Conservation (phyloP, 805 yeast genomes). For the Candida adriatica region DNA sequence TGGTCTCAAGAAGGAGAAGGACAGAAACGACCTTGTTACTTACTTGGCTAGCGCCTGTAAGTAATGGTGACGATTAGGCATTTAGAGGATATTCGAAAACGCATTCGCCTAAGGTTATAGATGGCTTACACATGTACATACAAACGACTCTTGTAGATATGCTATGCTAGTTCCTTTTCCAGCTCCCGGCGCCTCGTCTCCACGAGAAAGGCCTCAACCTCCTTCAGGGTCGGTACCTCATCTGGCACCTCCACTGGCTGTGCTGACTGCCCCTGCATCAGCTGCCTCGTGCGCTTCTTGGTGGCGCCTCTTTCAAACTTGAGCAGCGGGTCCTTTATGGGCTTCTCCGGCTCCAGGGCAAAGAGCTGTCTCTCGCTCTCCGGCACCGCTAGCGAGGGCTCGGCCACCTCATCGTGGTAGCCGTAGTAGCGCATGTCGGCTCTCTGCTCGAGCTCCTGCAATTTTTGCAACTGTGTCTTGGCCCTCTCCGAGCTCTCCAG, state of each 20-base stretch:
- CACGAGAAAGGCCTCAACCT: conserved; percentile 13
- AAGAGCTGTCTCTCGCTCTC: conserved; percentile 3
- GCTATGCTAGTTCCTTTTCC: conserved; percentile 3
- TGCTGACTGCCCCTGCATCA: conserved; percentile 2
- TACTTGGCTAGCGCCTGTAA: conserved; percentile 59
- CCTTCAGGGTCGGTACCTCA: conserved; percentile 6
- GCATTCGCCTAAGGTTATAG: too few species aligned
- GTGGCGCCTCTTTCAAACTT: conserved; percentile 26
- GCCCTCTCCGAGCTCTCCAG: conserved; percentile 12
- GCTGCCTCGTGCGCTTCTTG: conserved; percentile 14
- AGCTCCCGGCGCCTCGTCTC: conserved; percentile 15
- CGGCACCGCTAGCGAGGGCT: neutral
- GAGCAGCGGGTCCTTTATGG: conserved; percentile 19
- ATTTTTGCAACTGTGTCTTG: conserved; percentile 16
- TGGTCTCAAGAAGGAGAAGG: conserved; percentile 98
- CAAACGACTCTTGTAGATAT: conserved; percentile 6
- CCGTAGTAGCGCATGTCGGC: conserved; percentile 39
- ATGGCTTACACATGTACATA: too few species aligned
- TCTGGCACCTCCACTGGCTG: conserved; percentile 2
- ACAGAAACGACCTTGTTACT: conserved; percentile 93
- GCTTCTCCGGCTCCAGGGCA: conserved; percentile 1
- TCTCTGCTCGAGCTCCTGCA: conserved; percentile 22
- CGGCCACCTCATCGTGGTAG: conserved; percentile 21
- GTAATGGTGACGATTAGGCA: conserved; percentile 26
- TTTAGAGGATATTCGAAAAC: too few species aligned